Conservation (phyloP, 2,329 filamentous ascomycete species). For the Arachnomyces sp. region DNA sequence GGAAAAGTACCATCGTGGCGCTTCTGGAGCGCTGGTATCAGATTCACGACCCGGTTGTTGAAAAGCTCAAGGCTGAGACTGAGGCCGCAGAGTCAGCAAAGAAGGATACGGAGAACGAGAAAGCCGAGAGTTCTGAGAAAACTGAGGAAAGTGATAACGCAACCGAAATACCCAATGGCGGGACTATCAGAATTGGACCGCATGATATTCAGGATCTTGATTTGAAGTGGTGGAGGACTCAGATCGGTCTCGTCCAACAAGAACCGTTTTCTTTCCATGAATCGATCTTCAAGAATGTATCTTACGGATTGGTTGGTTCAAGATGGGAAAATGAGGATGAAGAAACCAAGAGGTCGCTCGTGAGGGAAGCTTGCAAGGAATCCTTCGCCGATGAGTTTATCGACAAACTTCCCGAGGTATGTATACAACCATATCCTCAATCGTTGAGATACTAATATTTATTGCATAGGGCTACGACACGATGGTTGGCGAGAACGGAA, state of each 20-base stretch:
- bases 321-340: conserved; percentile 27
- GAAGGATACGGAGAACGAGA: not conserved
- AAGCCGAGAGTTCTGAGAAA: not conserved
- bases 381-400: conserved; percentile 65
- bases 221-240: conserved; percentile 50
- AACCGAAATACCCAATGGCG: conserved; percentile 19
- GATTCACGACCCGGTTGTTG: conserved; percentile 9
- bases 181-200: conserved; percentile 46
- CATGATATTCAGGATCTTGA: conserved; percentile 50
- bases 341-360: conserved; percentile 37
- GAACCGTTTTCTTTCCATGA: conserved; percentile 62
- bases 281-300: conserved; percentile 55
- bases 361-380: conserved; percentile 56
- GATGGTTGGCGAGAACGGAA: conserved; percentile 65
- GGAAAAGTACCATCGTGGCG: conserved; percentile 39
- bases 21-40: conserved; percentile 38
- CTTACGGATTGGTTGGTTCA: conserved; percentile 44
- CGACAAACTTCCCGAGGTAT: conserved; percentile 46
- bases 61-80: not conserved
- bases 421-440: not conserved
- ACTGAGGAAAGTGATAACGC: conserved; percentile 2
- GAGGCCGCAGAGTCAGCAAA: not conserved
- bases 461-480: conserved; percentile 58
- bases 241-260: conserved; percentile 59
- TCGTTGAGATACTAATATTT: not conserved